These are phyloP conservation scores for Raphanus hybrid DNA, from an alignment of 441 rosid species.

Conservation along the genomic window DNA sequence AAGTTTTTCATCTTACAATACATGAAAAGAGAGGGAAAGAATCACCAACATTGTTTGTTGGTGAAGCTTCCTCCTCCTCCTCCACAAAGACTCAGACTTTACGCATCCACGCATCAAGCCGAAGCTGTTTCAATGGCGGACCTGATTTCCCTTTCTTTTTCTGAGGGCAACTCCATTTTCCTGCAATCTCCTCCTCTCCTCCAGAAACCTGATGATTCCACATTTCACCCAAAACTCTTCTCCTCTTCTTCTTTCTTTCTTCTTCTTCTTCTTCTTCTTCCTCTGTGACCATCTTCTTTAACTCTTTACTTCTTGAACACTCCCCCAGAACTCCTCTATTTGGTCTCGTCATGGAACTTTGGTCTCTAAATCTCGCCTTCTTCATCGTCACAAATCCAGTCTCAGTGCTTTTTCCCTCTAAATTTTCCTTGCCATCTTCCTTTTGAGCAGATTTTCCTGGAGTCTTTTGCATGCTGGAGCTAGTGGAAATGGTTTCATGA, in stretches of 20 bases:
- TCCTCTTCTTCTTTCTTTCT: conserved; percentile 20
- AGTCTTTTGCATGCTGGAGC: conserved; percentile 20
- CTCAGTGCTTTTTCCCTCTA: conserved; percentile 14
- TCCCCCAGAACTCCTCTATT: conserved; percentile 25
- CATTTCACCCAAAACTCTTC: conserved; percentile 60
- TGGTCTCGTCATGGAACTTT: conserved; percentile 32
- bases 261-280: conserved; percentile 19
- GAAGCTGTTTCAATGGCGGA: conserved; percentile 88
- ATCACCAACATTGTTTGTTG: conserved; percentile 20
- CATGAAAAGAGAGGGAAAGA: conserved; percentile 18
- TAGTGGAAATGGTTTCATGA: conserved; percentile 26
- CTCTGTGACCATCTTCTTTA: conserved; percentile 19
- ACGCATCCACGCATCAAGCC: conserved; percentile 79
- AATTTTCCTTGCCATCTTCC: conserved; percentile 38
- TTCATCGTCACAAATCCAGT: conserved; percentile 60
- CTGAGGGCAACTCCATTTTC: conserved; percentile 86
- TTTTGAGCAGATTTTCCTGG: no score
- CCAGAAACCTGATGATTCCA: conserved; percentile 49
- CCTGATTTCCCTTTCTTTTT: conserved; percentile 59
- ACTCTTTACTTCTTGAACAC: conserved; percentile 38
- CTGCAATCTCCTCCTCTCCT: conserved; percentile 49
- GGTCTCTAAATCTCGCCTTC: conserved; percentile 43
- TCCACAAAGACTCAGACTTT: conserved; percentile 42
- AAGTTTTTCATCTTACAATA: no score
- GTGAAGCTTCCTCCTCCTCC: neutral